phyloP scores from a whole-genome alignment of 2,329 filamentous ascomycete species.

The Rutstroemia sp. region DNA sequence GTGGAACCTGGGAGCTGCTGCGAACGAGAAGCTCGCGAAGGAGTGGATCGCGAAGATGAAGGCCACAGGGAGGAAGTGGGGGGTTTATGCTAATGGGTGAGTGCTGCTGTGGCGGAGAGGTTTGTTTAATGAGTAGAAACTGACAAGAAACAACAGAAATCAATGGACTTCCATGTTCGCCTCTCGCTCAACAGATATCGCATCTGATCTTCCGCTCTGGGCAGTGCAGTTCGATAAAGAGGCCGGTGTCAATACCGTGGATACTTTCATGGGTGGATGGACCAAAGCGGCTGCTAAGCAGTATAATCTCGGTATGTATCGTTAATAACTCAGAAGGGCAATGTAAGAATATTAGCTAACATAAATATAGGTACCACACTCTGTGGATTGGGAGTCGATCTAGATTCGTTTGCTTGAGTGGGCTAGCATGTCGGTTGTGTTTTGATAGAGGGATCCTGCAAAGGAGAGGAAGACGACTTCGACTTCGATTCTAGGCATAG shows the following conservation, averaged over 20 bases:
- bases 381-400: conserved; percentile 18
- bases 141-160: conserved; percentile 11
- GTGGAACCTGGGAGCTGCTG: conserved; percentile 18
- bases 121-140: too few species aligned
- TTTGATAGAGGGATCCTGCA: not conserved
- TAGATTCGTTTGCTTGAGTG: conserved; percentile 12
- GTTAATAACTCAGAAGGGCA: too few species aligned
- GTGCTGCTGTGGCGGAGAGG: too few species aligned
- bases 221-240: conserved; percentile 20
- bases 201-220: conserved; percentile 22
- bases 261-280: conserved; percentile 23
- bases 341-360: too few species aligned
- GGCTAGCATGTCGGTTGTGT: not conserved
- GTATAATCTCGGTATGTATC: conserved; percentile 18
- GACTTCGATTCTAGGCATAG: too few species aligned
- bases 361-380: conserved; percentile 18
- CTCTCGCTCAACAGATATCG: conserved; percentile 18
- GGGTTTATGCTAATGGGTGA: conserved; percentile 25
- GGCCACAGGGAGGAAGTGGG: conserved; percentile 17
- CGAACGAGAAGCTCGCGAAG: conserved; percentile 19
- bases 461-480: too few species aligned
- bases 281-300: conserved; percentile 21
- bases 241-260: conserved; percentile 18
- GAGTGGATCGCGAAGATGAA: conserved; percentile 19
- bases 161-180: conserved; percentile 24